These are phyloP conservation scores for Cucumis sativus DNA, from an alignment of 306 rosid species.

Conservation along the genomic window Cucumber_9930_V3 NC_026656.2:19313501-19314000, in stretches of 20 bases:
- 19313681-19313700: slow-evolving; percentile 27
- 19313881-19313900: slow-evolving; percentile 3
- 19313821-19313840: slow-evolving; percentile 45
- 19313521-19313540: slow-evolving; percentile 57
- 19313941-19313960: too few species aligned
- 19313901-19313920: too few species aligned
- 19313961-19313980: too few species aligned
- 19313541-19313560: slow-evolving; percentile 44
- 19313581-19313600: slow-evolving; percentile 48
- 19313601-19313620: slow-evolving; percentile 2
- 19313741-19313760: slow-evolving; percentile 50
- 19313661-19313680: slow-evolving; percentile 38
- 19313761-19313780: slow-evolving; percentile 66
- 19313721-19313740: slow-evolving; percentile 67
- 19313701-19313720: slow-evolving; percentile 44
- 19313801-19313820: slow-evolving; percentile 63
- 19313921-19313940: too few species aligned
- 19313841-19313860: slow-evolving; percentile 19
- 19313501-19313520: slow-evolving; percentile 39
- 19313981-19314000: too few species aligned
- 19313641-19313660: slow-evolving; percentile 21
- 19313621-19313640: slow-evolving; percentile 8
- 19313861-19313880: slow-evolving; percentile 32
- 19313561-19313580: slow-evolving; percentile 44
- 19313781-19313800: slow-evolving; percentile 57